These are phyloP conservation scores for Epichloe scottii DNA, from an alignment of 2,329 filamentous ascomycete genomes.

Conservation along the genomic window DNA sequence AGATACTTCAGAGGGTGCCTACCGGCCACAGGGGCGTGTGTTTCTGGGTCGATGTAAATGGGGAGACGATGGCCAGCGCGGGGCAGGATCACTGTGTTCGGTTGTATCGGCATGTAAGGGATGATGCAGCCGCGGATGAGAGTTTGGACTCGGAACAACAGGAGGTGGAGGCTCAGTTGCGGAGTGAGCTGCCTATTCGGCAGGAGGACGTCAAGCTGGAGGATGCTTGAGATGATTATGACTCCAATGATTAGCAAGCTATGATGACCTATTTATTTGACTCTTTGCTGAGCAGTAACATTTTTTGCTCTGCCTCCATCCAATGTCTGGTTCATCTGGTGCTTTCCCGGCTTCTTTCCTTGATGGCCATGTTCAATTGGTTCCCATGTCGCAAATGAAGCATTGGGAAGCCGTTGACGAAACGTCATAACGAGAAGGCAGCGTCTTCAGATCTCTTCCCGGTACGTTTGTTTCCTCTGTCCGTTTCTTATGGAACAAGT, in stretches of 20 bases:
- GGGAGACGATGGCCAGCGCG: constrained; percentile 42
- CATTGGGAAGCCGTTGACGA: neutral
- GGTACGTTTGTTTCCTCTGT: neutral
- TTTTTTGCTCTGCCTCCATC: neutral
- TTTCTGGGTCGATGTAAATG: constrained; percentile 52
- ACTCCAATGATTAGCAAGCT: constrained; percentile 1
- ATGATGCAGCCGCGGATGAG: neutral
- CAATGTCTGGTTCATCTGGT: neutral
- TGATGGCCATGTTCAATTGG: neutral
- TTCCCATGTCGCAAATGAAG: neutral
- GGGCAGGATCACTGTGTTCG: constrained; percentile 42
- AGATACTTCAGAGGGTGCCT: constrained; percentile 55
- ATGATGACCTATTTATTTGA: neutral
- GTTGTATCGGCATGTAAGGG: constrained; percentile 29
- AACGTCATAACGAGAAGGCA: neutral
- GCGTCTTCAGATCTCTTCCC: neutral
- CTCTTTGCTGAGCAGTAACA: neutral
- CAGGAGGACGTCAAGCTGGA: constrained; percentile 6
- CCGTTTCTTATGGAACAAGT: too few relatives aligned
- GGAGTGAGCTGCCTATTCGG: constrained; percentile 1
- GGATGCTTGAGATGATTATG: constrained; percentile 2
- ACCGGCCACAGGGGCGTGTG: constrained; percentile 42
- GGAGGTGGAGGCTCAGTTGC: constrained; percentile 2
- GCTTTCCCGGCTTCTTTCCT: neutral
- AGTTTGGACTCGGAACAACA: neutral